Evolutionary conservation across 495 filamentous ascomycete species (phyloP).

Genomic region (Copromyces sp.): DNA sequence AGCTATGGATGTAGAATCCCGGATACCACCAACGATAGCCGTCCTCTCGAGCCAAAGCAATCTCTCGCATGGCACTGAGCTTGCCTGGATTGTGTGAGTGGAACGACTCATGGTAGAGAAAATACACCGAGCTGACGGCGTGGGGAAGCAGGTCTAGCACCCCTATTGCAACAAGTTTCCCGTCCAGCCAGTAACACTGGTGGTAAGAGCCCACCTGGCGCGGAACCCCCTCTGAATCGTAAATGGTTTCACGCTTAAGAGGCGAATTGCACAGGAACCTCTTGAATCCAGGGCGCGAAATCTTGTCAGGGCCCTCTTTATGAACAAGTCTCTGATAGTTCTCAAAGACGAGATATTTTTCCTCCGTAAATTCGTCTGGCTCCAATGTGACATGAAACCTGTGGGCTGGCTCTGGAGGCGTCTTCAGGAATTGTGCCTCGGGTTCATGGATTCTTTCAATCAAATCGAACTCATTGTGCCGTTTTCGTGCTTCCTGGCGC

Average conservation of each 20-base stretch:
- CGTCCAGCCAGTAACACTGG: slow-evolving; percentile 89
- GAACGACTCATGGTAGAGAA: slow-evolving; percentile 82
- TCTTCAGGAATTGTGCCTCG: slow-evolving; percentile 42
- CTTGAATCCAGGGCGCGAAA: slow-evolving; percentile 59
- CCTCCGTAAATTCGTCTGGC: slow-evolving; percentile 67
- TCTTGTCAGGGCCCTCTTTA: slow-evolving; percentile 56
- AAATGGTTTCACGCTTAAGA: slow-evolving; percentile 42
- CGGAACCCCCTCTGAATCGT: slow-evolving; percentile 34
- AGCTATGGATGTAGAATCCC: slow-evolving; percentile 42
- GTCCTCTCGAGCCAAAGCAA: slow-evolving; percentile 63
- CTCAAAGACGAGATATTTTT: slow-evolving; percentile 75
- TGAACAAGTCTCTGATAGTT: slow-evolving; percentile 84
- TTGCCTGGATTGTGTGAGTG: slow-evolving; percentile 78
- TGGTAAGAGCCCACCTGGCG: slow-evolving; percentile 80
- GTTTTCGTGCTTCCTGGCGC: slow-evolving; percentile 68
- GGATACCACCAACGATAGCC: slow-evolving; percentile 54
- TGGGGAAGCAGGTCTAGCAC: slow-evolving; percentile 82
- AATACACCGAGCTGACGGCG: slow-evolving; percentile 88
- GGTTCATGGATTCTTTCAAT: slow-evolving; percentile 59
- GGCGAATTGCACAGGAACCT: slow-evolving; percentile 81
- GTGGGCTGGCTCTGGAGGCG: slow-evolving; percentile 60
- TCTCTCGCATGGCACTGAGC: slow-evolving; percentile 76
- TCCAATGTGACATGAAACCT: slow-evolving; percentile 72
- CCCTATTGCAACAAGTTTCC: slow-evolving; percentile 74
- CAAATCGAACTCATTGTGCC: slow-evolving; percentile 67